These are phyloP conservation scores for Nakazawaea holstii DNA, from an alignment of 805 yeast species.

Conservation along the genomic window DNA sequence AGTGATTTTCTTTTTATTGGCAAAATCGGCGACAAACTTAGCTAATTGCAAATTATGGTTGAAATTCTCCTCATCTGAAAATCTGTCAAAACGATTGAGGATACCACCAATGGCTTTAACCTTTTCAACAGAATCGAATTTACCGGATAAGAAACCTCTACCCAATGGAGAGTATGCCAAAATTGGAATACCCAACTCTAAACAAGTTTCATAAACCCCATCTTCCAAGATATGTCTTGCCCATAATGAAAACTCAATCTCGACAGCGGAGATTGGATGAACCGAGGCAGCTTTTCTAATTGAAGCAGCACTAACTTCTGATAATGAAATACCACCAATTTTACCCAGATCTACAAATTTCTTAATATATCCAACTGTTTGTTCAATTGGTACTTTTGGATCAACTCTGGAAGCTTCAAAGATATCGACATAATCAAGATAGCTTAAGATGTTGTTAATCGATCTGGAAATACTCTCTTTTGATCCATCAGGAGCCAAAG, in stretches of 20 bases:
- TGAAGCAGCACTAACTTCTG: constrained; percentile 65
- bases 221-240: constrained; percentile 56
- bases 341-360: constrained; percentile 58
- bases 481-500: constrained; percentile 43
- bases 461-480: constrained; percentile 40
- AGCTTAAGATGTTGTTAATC: constrained; percentile 37
- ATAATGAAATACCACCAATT: constrained; percentile 66
- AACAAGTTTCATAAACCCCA: constrained; percentile 59
- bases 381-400: constrained; percentile 49
- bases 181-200: constrained; percentile 56
- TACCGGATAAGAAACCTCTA: constrained; percentile 72
- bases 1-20: constrained; percentile 39
- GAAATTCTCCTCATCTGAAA: constrained; percentile 47
- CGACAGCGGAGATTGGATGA: constrained; percentile 61
- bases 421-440: constrained; percentile 39
- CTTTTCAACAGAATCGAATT: constrained; percentile 37
- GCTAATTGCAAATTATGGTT: constrained; percentile 47
- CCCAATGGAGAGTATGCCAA: constrained; percentile 83
- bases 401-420: constrained; percentile 76
- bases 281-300: constrained; percentile 53
- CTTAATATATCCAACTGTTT: constrained; percentile 49
- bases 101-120: constrained; percentile 50
- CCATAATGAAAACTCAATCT: constrained; percentile 73
- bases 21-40: constrained; percentile 43
- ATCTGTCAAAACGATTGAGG: constrained; percentile 35